Evolutionary conservation across 129 eudicot genomes (phyloP), one percentile per base, ranked within the genome.

Genomic region (Lonicera japonica): DNA sequence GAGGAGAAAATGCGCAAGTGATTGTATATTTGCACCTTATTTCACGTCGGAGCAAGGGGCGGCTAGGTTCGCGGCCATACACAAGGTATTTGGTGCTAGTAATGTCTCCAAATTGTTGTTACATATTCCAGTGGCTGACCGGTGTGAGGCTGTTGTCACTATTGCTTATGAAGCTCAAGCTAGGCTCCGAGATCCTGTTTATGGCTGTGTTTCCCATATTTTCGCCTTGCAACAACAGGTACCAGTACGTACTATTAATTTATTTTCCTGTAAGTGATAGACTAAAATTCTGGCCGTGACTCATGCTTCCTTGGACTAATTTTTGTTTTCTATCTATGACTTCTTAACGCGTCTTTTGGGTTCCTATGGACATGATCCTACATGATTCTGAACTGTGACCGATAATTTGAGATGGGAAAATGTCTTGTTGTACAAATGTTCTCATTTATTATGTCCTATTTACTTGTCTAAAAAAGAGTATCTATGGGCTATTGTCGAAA

Each of bases 211-310:
- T 47, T 45, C 82, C 11, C 74, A 77, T 47, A 77, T 77, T 53
- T 77, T 66, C 60, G 70, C 82, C 74, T 68, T 77, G 45, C 82
- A 77, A 57, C 82, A 62, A 56, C 82, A 77, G 82, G 79, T 74
- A 29, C 36, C n/a, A n/a, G n/a, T n/a, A n/a, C n/a, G n/a, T n/a
- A n/a, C n/a, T n/a, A n/a, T n/a, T n/a, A n/a, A n/a, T n/a, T n/a
- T n/a, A n/a, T n/a, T n/a, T n/a, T n/a, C n/a, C n/a, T 29, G 6
- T 29, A 29, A 29, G 2, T 1, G 6, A 29, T 29, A 1, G 4
- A 29, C 8, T 7, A 54, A 18, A 5, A 16, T 21, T 61, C 36
- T 29, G 36, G n/a, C n/a, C 36, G 6, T 29, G 36, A 29, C 4
- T 29, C n/a, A 29, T 29, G 36, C n/a, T n/a, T 29, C 36, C 4